Evolutionary conservation across 768 basidiomycete genomes (phyloP), one percentile per base, ranked within the genome.

Genomic region (Kondoa malvinella): DNA sequence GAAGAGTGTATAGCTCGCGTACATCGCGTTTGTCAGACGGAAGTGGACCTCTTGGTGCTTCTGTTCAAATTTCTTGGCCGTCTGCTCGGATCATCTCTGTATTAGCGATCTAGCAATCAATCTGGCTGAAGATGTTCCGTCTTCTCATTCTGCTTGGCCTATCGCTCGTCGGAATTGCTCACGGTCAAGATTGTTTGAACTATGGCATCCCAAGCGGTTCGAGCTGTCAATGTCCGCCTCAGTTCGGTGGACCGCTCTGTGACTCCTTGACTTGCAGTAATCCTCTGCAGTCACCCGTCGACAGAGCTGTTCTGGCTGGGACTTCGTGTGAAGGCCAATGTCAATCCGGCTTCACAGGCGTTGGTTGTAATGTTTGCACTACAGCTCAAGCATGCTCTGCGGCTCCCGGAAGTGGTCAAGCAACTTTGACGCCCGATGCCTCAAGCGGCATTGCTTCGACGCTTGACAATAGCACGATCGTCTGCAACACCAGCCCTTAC

Each of bases 161-260:
- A n/a, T n/a, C n/a, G n/a, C n/a, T n/a, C n/a, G n/a, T n/a, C n/a
- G n/a, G n/a, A n/a, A n/a, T n/a, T n/a, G 65, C 60, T 31, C 40
- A 34, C 63, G 72, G 72, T 56, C 75, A 76, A 57, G 73, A 79
- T 66, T 91, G 89, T 78, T 81, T 83, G 67, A 89, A 91, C 74
- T 87, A 84, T 73, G 88, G 86, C 32, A 73, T 83, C 27, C 3
- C 68, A 69, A 69, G 59, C 34, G 68, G 70, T n/a, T 83, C 82
- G 12, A 73, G 75, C 27, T 92, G 91, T 75, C 76, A 81, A 27
- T 95, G 92, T 76, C 90, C 89, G 2, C 81, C 83, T 27, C 90
- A 90, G 15, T 89, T 88, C 74, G 87, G 87, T 14, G 88, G 87
- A 4, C 66, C 82, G 30, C 82, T 81, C 26, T 91, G 89, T 74